Conservation (phyloP, 2,329 filamentous ascomycete species). For the Hymenoscyphus repandus region DNA sequence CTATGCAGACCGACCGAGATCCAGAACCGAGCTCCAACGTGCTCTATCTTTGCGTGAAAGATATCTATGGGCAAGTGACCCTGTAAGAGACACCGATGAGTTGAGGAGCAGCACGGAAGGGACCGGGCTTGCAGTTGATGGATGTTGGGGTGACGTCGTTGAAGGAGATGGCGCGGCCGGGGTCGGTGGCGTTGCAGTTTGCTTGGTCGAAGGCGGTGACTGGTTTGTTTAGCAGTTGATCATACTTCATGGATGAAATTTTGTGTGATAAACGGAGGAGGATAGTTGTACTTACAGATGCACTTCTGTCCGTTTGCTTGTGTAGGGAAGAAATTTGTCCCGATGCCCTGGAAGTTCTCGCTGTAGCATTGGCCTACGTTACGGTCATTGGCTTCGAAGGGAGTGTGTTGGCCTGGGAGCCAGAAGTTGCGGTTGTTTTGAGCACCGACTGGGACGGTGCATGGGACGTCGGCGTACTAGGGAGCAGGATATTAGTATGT, state of each 20-base stretch:
- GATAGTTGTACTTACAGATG: neutral
- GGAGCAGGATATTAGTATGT: neutral
- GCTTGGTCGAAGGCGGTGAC: neutral
- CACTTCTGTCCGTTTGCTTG: neutral
- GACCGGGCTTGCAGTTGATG: neutral
- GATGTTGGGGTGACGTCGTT: neutral
- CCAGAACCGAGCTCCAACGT: too few species aligned
- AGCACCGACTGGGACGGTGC: neutral
- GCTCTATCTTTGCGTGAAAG: too few species aligned
- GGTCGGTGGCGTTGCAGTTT: neutral
- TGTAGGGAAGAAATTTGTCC: neutral
- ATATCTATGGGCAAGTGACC: neutral
- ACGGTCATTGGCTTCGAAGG: neutral
- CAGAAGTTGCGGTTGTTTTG: neutral
- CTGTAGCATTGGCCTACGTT: neutral
- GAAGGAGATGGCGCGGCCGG: neutral
- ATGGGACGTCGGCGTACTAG: neutral
- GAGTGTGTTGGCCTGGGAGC: neutral
- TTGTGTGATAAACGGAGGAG: too few species aligned
- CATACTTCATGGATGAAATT: too few species aligned
- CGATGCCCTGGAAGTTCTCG: neutral
- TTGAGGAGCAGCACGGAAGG: neutral
- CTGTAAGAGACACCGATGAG: neutral
- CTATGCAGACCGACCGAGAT: too few species aligned
- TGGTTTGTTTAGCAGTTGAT: neutral